These are phyloP conservation scores for Fistulifera pelliculosa DNA, from an alignment of 108 stramenopile species.

Conservation along the genomic window DNA sequence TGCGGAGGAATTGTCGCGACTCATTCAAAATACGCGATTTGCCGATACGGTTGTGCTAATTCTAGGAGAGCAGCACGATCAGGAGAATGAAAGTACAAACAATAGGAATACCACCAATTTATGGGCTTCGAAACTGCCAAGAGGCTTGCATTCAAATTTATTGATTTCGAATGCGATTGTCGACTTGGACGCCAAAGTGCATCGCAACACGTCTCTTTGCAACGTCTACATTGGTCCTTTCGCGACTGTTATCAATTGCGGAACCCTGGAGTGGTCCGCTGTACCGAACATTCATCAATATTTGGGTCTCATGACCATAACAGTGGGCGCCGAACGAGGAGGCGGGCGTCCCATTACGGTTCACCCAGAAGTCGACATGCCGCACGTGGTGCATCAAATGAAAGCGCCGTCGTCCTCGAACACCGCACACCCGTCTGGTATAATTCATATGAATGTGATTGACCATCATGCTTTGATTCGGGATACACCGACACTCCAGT, in stretches of 20 bases:
- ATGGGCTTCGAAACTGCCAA: too few species aligned
- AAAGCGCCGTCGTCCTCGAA: conserved; percentile 6
- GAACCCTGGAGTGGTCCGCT: conserved; percentile 22
- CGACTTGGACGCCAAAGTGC: conserved; percentile 27
- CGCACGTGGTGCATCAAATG: conserved; percentile 49
- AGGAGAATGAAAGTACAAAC: too few species aligned
- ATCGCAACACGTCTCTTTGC: conserved; percentile 46
- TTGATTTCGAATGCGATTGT: conserved; percentile 45
- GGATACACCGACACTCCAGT: conserved; percentile 45
- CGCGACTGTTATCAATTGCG: conserved; percentile 51
- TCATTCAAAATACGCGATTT: too few species aligned
- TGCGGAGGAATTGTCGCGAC: too few species aligned
- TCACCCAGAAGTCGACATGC: conserved; percentile 47
- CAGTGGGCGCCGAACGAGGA: conserved; percentile 74
- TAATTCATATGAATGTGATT: conserved; percentile 32
- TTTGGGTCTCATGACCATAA: conserved; percentile 11
- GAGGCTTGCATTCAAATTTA: conserved; percentile 51
- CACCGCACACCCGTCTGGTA: not conserved
- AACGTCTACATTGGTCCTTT: conserved; percentile 44
- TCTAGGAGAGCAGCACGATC: too few species aligned
- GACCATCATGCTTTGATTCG: conserved; percentile 33
- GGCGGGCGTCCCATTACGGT: conserved; percentile 42
- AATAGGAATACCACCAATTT: too few species aligned
- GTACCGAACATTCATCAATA: too few species aligned
- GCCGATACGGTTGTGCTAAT: too few species aligned